These are phyloP conservation scores for Catenaria anguillulae DNA, from an alignment of 371 early-diverging fungal genomes.

Conservation along the genomic window DNA sequence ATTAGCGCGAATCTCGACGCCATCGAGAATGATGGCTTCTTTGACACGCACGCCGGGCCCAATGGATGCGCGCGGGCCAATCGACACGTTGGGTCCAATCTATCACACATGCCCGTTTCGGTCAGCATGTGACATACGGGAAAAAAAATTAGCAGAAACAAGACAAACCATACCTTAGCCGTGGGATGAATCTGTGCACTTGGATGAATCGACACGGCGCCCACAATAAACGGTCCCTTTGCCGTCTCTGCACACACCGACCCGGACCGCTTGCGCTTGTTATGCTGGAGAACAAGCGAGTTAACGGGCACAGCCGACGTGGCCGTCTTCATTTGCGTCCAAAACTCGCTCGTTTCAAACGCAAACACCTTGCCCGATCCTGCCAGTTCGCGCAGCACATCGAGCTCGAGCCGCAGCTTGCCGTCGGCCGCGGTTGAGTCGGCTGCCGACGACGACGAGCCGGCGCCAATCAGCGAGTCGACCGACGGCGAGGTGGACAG, in stretches of 20 bases:
- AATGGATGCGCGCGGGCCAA: conserved; percentile 82
- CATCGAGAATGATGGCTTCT: conserved; percentile 89
- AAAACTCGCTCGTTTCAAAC: conserved; percentile 60
- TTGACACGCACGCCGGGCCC: conserved; percentile 90
- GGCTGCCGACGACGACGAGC: not conserved
- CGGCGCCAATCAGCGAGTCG: not conserved
- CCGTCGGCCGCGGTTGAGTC: conserved; percentile 25
- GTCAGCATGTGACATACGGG: not conserved
- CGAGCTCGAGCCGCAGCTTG: conserved; percentile 74
- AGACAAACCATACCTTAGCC: conserved; percentile 45
- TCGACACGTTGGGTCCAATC: conserved; percentile 91
- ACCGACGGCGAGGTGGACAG: not conserved
- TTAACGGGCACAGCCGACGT: conserved; percentile 90
- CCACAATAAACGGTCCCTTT: conserved; percentile 64
- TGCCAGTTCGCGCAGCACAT: conserved; percentile 71
- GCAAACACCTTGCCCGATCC: conserved; percentile 65
- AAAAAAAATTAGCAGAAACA: not conserved
- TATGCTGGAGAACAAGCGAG: conserved; percentile 63
- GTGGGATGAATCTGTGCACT: conserved; percentile 81
- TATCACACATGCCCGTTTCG: no score
- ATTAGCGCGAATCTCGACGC: conserved; percentile 59
- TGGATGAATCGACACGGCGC: conserved; percentile 86
- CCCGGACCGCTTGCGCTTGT: conserved; percentile 19
- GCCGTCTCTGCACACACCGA: not conserved
- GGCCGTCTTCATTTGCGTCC: conserved; percentile 91